Base-by-base conservation (phyloP, 1,139 yeast genomes). In the Saccharomyces uvarum region DNA sequence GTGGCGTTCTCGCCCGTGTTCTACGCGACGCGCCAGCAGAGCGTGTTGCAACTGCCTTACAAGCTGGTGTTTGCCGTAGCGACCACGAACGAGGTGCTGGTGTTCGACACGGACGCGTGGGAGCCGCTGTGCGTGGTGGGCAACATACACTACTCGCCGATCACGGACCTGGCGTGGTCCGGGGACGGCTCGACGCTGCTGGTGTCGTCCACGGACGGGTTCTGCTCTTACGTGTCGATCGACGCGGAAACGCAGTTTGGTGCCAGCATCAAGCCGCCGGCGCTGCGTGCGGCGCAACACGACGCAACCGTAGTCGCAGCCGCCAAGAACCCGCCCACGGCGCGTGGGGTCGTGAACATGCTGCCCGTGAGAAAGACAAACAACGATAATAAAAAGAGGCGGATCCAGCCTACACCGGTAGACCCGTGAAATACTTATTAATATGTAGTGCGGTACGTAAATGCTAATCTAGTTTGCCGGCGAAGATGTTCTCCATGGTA, bases 151-250 rank as follows among this genome's bases (percentile, higher is more conserved):
- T 90, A 90, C 66, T 85, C 95, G 2, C 82, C 95, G 0, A 79
- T 93, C 44, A 91, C 99, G 0, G 99, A 93, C 67, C 68, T 91
- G 53, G 73, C 85, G 9, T 95, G 99, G 99, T 79, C 87, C 47
- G 72, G 74, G 2, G 89, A 87, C 67, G 99, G 98, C 0, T 71
- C 72, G n/a, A 73, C 80, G 16, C 71, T 93, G 28, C 74, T 91
- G 59, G 78, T 86, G 32, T 82, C 96, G n/a, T 88, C 97, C 0
- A 86, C 96, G 0, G 99, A 95, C 70, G 99, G 99, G 24, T 91
- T 89, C 53, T 88, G 97, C 63, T 86, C 97, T 0, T 77, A 78
- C 46, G 70, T 89, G 2, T 70, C 73, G 4, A 81, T 88, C 56
- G 78, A 77, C 2, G 67, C 70, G 1, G 77, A 38, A 13, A 19